Evolutionary conservation across 345 rosid genomes (phyloP), one percentile per base, ranked within the genome.

Genomic region (Aegle marmelos): DNA sequence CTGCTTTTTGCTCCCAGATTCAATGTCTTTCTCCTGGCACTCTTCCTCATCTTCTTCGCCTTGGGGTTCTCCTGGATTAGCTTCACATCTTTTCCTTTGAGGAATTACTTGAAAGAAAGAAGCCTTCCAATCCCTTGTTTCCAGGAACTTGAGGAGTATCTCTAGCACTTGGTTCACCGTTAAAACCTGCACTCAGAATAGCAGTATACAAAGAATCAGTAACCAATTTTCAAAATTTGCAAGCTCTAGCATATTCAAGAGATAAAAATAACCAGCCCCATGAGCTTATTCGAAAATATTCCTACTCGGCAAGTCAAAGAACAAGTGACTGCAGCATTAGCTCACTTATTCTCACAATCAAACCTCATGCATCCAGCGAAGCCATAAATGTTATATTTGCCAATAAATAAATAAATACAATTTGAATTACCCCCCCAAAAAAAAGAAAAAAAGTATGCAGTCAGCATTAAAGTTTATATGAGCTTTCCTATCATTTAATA

Each of bases 161-260:
- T 96, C 98, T 56, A 91, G 65, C 73, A 95, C 99, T 86, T 95
- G 99, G 84, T 95, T 95, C 77, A 95, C 97, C 33, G 99, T 94
- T 33, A 96, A 98, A 37, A 96, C 95, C 98, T 96, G 88, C 79
- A 80, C 5, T 64, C 67, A 10, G 13, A 71, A 25, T 65, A 41
- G 61, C 36, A 73, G 68, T 2, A 33, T 2, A 25, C 22, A 17
- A 24, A 28, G 24, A 64, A 61, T 41, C 6, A 21, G 11, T 8
- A 65, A 73, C 31, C 24, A 21, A 22, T 9, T 34, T 37, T 45
- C 27, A 16, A 62, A 34, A 30, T 36, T 25, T 24, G 68, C 72
- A 22, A 68, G 54, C 9, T 39, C 33, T 30, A n/a, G 41, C 22
- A n/a, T 2, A 5, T 69, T 34, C 10, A 13, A 66, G 25, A 22